phyloP scores from a whole-genome alignment of 2,329 filamentous ascomycete species.

The Hymenoscyphus scutula region DNA sequence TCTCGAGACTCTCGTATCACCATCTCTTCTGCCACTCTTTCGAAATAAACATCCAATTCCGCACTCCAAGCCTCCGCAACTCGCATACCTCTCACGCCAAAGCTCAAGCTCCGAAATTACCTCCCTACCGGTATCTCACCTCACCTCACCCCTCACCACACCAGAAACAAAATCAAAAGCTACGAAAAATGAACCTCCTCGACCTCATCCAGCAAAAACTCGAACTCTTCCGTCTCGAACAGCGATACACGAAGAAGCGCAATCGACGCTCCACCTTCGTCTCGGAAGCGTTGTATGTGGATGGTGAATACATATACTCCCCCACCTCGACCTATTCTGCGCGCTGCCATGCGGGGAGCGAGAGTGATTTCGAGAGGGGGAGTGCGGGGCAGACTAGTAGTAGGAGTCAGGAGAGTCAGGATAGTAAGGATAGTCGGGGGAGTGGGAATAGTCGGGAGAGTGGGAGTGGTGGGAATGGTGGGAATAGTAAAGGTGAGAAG shows the following conservation, averaged over 20 bases:
- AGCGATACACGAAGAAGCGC: conserved; percentile 89
- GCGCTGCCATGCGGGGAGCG: conserved; percentile 35
- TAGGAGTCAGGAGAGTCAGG: too few species aligned
- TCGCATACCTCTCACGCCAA: not conserved
- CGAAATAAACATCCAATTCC: not conserved
- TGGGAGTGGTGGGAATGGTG: not conserved
- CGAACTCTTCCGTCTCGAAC: conserved; percentile 91
- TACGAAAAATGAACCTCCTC: conserved; percentile 51
- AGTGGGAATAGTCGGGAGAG: not conserved
- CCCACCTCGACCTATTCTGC: conserved; percentile 42
- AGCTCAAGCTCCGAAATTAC: not conserved
- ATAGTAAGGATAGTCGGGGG: too few species aligned
- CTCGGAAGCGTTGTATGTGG: conserved; percentile 86
- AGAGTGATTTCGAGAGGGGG: conserved; percentile 18
- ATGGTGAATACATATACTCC: conserved; percentile 90
- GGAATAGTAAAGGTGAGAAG: conserved; percentile 12
- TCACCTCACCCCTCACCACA: not conserved
- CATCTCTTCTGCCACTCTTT: too few species aligned
- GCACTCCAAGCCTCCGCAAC: not conserved
- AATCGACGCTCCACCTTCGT: conserved; percentile 83
- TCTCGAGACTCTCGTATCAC: not conserved
- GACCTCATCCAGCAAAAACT: conserved; percentile 66
- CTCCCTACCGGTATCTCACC: not conserved
- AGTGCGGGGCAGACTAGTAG: too few species aligned
- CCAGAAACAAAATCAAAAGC: conserved; percentile 20